Base-by-base conservation (phyloP, 2,329 filamentous ascomycete species). In the Cladophialophora carrionii region DNA sequence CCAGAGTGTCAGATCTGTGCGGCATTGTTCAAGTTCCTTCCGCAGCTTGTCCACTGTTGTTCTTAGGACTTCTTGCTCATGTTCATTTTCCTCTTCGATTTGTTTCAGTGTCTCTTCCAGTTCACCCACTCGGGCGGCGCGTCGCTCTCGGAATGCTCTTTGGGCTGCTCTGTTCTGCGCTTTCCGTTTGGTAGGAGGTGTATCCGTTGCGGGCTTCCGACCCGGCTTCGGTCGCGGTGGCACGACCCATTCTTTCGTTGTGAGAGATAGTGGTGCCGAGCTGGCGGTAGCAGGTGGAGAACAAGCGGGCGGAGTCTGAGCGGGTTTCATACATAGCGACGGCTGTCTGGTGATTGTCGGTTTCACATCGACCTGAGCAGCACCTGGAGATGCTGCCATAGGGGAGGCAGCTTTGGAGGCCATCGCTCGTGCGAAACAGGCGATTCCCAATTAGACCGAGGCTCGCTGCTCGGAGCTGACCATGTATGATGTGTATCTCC, bases 91-190 rank as follows among this genome's bases (percentile, higher is more conserved):
- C 43, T 81, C 79, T 70, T 82, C 80, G 34, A 81, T 78, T 57
- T 79, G 74, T 68, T 80, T 82, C 49, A 82, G 77, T 59, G 82
- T 77, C 57, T 85, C 80, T 66, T 84, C 80, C 53, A 87, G 78
- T 69, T 85, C 93, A 46, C 90, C 88, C 6, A 97, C 91, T 46
- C 91, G 90, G 26, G 91, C 91, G 1, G 91, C 91, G 68, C 94
- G 87, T 64, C 94, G 85, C 78, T 96, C 92, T 37, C 94, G 86
- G 78, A 98, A 98, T 0, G 90, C 91, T 64, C 94, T 84, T 79
- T 98, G 94, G 2, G 94, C 94, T 54, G 91, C 90, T 66, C 95
- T 86, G 77, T 98, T 98, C 80, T 98, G 95, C 1, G 91, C 90
- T 81, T 97, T 96, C 70, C 95, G 87, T 80, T 96, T 96, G 51